A percentile compares a stretch with the other conserved stretches of the same genome.
Evolutionary conservation across 176 grass and related monocot genomes (phyloP).

Genomic region (Lolium perenne): DNA sequence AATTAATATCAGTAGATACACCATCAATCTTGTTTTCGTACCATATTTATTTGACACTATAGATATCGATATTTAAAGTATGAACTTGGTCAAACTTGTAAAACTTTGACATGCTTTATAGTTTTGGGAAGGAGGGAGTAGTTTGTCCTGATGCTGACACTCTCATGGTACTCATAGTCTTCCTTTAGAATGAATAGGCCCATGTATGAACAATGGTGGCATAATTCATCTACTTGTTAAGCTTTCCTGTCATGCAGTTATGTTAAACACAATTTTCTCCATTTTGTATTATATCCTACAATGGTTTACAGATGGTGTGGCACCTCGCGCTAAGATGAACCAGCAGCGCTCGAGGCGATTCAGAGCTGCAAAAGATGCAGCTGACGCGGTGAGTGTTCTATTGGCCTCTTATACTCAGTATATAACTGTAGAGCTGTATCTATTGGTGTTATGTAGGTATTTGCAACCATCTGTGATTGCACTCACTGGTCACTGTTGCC

Average conservation of each 20-base stretch:
- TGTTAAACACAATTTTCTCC: neutral
- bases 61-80: neutral
- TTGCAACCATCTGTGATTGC: slow-evolving; percentile 26
- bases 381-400: slow-evolving; percentile 85
- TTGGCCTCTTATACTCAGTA: slow-evolving; percentile 21
- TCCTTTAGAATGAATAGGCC: slow-evolving; percentile 1
- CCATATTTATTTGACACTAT: neutral
- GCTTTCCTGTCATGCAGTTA: slow-evolving; percentile 3
- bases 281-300: slow-evolving; percentile 33
- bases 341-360: slow-evolving; percentile 97
- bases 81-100: neutral
- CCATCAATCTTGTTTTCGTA: neutral
- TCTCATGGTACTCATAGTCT: neutral
- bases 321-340: slow-evolving; percentile 99
- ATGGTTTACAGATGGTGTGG: slow-evolving; percentile 81
- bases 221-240: slow-evolving; percentile 22
- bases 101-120: slow-evolving; percentile 15
- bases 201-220: slow-evolving; percentile 16
- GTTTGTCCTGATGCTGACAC: slow-evolving; percentile 25
- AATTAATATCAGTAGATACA: neutral
- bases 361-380: slow-evolving; percentile 98
- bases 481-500: slow-evolving; percentile 17
- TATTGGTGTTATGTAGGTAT: neutral
- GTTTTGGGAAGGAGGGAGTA: neutral
- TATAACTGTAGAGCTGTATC: slow-evolving; percentile 4